phyloP scores from a whole-genome alignment of 768 basidiomycete species.

The Panaeolus cyanescens region DNA sequence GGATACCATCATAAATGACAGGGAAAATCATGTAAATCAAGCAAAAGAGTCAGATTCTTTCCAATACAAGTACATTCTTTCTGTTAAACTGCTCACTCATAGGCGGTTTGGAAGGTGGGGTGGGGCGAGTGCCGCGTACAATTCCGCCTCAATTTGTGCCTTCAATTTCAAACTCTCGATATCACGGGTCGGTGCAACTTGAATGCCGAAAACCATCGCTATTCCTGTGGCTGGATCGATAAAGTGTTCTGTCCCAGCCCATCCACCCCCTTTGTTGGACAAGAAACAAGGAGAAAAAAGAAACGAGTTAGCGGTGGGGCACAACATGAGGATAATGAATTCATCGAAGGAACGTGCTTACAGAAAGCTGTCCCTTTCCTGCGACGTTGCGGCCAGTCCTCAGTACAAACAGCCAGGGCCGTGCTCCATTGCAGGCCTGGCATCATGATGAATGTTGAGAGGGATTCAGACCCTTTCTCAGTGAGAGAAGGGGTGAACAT shows the following conservation, averaged over 20 bases:
- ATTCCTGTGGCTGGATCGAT: slow-evolving; percentile 25
- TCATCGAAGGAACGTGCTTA: slow-evolving; percentile 10
- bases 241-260: slow-evolving; percentile 24
- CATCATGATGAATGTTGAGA: slow-evolving; percentile 12
- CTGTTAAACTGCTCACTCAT: not conserved
- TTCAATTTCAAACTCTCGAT: slow-evolving; percentile 6
- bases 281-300: not conserved
- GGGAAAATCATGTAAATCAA: not conserved
- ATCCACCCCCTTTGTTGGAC: slow-evolving; percentile 19
- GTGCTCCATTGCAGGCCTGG: slow-evolving; percentile 28
- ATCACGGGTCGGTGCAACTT: slow-evolving; percentile 17
- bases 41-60: not conserved
- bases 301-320: not conserved
- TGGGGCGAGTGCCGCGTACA: slow-evolving; percentile 18
- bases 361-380: slow-evolving; percentile 33
- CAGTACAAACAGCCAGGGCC: slow-evolving; percentile 26
- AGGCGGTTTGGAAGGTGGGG: not conserved
- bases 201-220: slow-evolving; percentile 21
- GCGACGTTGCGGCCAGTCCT: slow-evolving; percentile 26
- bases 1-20: not conserved
- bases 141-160: slow-evolving; percentile 17
- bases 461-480: slow-evolving; percentile 20
- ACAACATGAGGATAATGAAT: not conserved
- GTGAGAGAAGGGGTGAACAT: slow-evolving; percentile 29
- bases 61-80: not conserved